A percentile compares a stretch with the other conserved stretches of the same genome.
These are phyloP conservation scores for Paspalum vaginatum DNA, from an alignment of 176 grass and related monocot genomes.

Conservation along the genomic window DNA sequence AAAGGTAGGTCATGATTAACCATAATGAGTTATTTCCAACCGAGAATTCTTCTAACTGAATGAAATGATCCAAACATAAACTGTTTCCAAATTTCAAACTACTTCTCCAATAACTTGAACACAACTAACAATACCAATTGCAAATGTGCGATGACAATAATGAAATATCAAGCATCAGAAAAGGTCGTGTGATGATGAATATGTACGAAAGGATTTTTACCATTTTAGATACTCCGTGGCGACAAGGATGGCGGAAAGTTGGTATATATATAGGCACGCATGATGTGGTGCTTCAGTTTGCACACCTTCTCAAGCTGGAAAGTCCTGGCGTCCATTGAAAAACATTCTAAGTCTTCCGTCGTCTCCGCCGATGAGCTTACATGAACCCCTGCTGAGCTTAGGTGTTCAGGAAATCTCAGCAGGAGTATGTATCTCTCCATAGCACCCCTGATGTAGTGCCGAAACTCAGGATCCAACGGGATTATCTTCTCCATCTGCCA, in stretches of 20 bases:
- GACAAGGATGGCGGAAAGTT: slow-evolving; percentile 42
- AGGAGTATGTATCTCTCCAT: slow-evolving; percentile 42
- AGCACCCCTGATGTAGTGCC: slow-evolving; percentile 37
- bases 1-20: not conserved
- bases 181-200: not conserved
- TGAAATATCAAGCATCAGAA: not conserved
- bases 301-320: slow-evolving; percentile 42
- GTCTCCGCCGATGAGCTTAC: not conserved
- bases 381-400: slow-evolving; percentile 14
- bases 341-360: slow-evolving; percentile 35
- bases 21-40: not conserved
- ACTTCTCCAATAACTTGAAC: not conserved
- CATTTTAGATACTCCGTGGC: slow-evolving; percentile 7
- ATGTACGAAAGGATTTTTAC: slow-evolving; percentile 2
- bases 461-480: slow-evolving; percentile 38
- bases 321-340: slow-evolving; percentile 42
- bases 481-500: slow-evolving; percentile 44
- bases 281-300: slow-evolving; percentile 36
- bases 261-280: slow-evolving; percentile 32
- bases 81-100: not conserved
- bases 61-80: not conserved
- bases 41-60: not conserved
- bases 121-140: not conserved
- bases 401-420: slow-evolving; percentile 24
- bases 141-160: not conserved